These are phyloP conservation scores for Fusarium mangiferae DNA, from an alignment of 2,329 filamentous ascomycete species.

Conservation along the genomic window DNA sequence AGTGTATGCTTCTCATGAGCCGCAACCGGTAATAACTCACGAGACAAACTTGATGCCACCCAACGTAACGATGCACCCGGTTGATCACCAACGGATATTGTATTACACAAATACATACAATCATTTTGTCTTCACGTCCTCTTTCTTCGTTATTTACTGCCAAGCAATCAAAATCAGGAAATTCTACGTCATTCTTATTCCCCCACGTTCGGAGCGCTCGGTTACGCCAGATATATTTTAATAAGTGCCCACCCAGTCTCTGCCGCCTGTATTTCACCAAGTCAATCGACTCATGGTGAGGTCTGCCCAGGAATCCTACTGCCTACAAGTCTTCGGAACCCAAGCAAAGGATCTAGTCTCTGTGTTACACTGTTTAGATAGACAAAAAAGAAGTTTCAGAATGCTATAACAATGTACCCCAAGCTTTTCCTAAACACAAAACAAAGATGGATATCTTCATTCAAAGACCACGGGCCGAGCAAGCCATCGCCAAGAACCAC, in stretches of 20 bases:
- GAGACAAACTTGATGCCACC: conserved; percentile 10
- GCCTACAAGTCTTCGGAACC: not conserved
- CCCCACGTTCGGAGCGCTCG: conserved; percentile 6
- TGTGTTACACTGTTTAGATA: not conserved
- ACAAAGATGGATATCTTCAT: not conserved
- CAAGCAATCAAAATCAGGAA: not conserved
- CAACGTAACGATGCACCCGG: conserved; percentile 16
- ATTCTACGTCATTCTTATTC: not conserved
- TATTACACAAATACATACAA: not conserved
- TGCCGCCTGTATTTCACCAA: not conserved
- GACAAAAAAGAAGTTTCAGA: not conserved
- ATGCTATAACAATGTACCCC: not conserved
- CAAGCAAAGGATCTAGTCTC: not conserved
- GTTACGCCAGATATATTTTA: not conserved
- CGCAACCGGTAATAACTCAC: conserved; percentile 28
- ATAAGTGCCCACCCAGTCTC: not conserved
- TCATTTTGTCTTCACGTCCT: not conserved
- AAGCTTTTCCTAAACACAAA: not conserved
- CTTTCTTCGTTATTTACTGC: not conserved
- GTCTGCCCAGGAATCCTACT: conserved; percentile 8
- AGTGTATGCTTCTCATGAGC: not conserved
- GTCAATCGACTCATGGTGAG: conserved; percentile 9
- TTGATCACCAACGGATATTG: not conserved
- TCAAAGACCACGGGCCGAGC: not conserved
- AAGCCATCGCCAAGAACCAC: conserved; percentile 3